Conservation (phyloP, 306 rosid species). For the Lathyrus aphaca region DNA sequence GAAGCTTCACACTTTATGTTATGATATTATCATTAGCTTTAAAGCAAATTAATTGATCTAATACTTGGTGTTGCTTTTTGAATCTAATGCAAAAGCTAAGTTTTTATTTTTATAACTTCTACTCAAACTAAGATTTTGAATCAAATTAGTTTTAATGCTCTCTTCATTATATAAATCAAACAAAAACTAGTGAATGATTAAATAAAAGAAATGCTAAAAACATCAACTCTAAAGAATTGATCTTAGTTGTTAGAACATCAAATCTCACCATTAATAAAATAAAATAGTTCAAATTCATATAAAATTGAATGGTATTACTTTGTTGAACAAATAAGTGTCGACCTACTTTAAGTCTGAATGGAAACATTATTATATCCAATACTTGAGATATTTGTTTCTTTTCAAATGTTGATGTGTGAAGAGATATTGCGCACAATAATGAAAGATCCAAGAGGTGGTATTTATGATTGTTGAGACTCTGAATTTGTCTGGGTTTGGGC, state of each 20-base stretch:
- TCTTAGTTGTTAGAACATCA: background rate
- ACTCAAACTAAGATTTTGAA: too few relatives aligned
- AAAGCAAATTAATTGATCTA: too few relatives aligned
- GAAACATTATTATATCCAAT: background rate
- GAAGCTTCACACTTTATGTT: too few relatives aligned
- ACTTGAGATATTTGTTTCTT: background rate
- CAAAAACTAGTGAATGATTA: too few relatives aligned
- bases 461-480: slow-evolving; percentile 7
- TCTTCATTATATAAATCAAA: too few relatives aligned
- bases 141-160: too few relatives aligned
- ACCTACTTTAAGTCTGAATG: background rate
- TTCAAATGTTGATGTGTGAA: background rate
- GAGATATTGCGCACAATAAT: slow-evolving; percentile 18
- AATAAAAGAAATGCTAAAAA: too few relatives aligned
- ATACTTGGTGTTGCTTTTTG: too few relatives aligned
- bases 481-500: background rate
- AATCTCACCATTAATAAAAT: background rate
- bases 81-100: too few relatives aligned
- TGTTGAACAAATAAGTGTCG: background rate
- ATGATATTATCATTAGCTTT: too few relatives aligned
- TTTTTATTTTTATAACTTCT: too few relatives aligned
- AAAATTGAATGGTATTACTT: background rate
- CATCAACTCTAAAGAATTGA: background rate
- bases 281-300: background rate
- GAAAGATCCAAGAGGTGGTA: slow-evolving; percentile 1